These are phyloP conservation scores for Rhynchosporium agropyri DNA, from an alignment of 2,329 filamentous ascomycete genomes.

Conservation along the genomic window DNA sequence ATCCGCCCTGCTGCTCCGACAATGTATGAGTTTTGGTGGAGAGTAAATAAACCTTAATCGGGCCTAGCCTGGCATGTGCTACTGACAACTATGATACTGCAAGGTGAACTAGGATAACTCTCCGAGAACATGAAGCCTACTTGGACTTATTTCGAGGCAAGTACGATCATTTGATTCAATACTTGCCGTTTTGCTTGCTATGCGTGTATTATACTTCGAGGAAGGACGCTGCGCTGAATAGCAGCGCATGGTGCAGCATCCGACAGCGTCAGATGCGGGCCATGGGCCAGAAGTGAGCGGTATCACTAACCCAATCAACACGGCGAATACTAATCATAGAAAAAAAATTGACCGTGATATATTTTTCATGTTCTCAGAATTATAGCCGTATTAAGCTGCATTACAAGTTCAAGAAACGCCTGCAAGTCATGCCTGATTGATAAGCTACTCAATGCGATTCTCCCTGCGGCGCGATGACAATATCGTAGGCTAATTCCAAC, in stretches of 20 bases:
- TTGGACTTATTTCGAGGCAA: too few relatives aligned
- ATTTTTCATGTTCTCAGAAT: too few relatives aligned
- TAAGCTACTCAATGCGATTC: constrained; percentile 5
- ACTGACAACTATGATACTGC: too few relatives aligned
- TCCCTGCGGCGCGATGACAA: constrained; percentile 29
- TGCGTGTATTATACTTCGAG: neutral
- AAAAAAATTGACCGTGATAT: neutral
- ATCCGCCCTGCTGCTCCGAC: too few relatives aligned
- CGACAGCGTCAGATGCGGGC: neutral
- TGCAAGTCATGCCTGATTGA: neutral
- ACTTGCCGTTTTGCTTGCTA: too few relatives aligned
- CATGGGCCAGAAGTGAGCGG: neutral
- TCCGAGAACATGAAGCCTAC: too few relatives aligned
- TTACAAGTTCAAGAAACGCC: neutral
- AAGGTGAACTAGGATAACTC: too few relatives aligned
- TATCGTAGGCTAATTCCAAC: constrained; percentile 42
- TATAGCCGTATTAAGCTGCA: neutral
- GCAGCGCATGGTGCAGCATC: neutral
- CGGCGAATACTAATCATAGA: neutral
- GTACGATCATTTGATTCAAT: too few relatives aligned
- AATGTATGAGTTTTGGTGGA: too few relatives aligned
- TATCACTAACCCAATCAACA: neutral
- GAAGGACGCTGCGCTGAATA: neutral
- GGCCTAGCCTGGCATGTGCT: too few relatives aligned
- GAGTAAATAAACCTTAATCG: too few relatives aligned